Percentiles rank a stretch among this genome's conserved stretches.
Evolutionary conservation across 2,329 filamentous ascomycete genomes (phyloP).

Genomic region (Tolypocladium amazonense): DNA sequence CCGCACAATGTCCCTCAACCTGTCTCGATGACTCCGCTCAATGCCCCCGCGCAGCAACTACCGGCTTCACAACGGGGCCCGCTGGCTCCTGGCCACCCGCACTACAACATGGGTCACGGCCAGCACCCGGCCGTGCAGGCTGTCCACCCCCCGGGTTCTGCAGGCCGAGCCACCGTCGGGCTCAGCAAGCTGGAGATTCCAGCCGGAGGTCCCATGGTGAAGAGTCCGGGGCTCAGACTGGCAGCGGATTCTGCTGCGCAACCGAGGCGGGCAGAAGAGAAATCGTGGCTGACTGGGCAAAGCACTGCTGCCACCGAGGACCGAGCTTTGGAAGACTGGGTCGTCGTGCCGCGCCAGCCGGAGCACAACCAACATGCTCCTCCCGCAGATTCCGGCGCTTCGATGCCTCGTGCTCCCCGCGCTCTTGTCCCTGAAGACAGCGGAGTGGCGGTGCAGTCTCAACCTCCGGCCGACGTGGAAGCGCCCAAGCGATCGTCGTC

Average conservation of each 20-base stretch:
- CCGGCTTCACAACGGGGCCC: neutral
- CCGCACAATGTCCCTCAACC: slow-evolving; percentile 4
- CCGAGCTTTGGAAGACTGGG: slow-evolving; percentile 16
- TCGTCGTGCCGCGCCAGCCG: slow-evolving; percentile 16
- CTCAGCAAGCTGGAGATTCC: slow-evolving; percentile 7
- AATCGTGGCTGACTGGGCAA: neutral
- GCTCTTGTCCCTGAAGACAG: slow-evolving; percentile 2
- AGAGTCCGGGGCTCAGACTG: neutral
- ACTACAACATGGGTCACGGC: neutral
- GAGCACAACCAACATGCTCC: neutral
- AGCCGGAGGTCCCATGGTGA: neutral
- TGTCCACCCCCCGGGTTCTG: neutral
- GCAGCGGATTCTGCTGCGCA: neutral
- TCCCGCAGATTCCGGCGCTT: neutral
- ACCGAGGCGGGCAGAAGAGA: neutral
- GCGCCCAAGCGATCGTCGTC: slow-evolving; percentile 34
- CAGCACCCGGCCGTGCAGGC: neutral
- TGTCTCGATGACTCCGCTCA: slow-evolving; percentile 5
- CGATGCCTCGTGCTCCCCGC: neutral
- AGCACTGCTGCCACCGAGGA: neutral
- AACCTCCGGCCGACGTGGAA: slow-evolving; percentile 8
- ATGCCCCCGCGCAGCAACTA: neutral
- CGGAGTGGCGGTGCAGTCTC: slow-evolving; percentile 7
- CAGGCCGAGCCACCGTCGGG: slow-evolving; percentile 4
- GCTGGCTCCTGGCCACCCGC: neutral